Evolutionary conservation across 2,329 filamentous ascomycete species (phyloP).

Genomic region (Trichophyton simii): DNA sequence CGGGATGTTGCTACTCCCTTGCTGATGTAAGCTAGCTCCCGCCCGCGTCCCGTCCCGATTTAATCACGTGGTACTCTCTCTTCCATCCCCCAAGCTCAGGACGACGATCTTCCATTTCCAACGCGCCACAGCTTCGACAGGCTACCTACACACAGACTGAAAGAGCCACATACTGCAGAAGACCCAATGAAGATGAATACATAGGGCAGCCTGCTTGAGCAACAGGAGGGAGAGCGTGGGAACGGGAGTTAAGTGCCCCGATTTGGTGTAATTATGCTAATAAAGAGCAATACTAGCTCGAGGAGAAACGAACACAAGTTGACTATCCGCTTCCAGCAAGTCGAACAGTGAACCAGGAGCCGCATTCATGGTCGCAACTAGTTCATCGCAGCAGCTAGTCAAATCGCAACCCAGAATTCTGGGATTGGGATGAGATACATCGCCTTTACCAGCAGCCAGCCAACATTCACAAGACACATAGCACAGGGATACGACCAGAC

Average conservation of each 20-base stretch:
- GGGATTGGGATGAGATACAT: conserved; percentile 1
- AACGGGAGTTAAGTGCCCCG: too few species aligned
- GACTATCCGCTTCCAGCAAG: not conserved
- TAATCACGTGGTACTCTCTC: too few species aligned
- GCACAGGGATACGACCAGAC: not conserved
- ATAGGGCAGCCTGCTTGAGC: too few species aligned
- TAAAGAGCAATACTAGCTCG: not conserved
- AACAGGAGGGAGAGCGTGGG: too few species aligned
- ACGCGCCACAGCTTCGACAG: too few species aligned
- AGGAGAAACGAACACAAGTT: not conserved
- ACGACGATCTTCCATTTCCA: too few species aligned
- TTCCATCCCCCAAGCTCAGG: too few species aligned
- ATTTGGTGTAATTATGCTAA: not conserved
- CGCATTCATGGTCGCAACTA: not conserved
- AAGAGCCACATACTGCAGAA: too few species aligned
- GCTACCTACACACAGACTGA: too few species aligned
- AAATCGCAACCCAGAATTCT: not conserved
- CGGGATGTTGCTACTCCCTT: not conserved
- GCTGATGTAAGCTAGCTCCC: too few species aligned
- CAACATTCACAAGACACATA: not conserved
- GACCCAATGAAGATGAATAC: too few species aligned
- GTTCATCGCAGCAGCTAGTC: not conserved
- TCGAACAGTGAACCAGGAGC: not conserved
- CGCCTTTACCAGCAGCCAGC: not conserved
- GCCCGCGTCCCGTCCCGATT: too few species aligned